Conservation (phyloP, 345 rosid genomes). For the Pugionium dolabratum region DNA sequence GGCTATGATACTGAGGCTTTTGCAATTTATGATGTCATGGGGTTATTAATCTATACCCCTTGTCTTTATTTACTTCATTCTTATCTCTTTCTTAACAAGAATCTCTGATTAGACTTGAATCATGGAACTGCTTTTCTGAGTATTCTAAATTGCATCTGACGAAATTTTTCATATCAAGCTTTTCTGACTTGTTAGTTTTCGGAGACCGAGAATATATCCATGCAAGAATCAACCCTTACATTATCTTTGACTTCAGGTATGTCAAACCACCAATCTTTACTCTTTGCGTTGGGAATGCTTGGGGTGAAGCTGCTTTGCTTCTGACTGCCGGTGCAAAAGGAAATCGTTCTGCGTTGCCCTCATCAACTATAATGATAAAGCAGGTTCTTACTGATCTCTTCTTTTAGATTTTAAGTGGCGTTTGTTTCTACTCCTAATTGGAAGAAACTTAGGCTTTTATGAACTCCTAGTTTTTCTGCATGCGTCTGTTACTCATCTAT, state of each 20-base stretch:
- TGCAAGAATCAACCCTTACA: constrained; percentile 18
- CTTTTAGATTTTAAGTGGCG: constrained; percentile 10
- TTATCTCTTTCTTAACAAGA: background rate
- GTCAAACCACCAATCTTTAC: constrained; percentile 89
- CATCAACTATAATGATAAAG: constrained; percentile 48
- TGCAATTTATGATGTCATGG: constrained; percentile 88
- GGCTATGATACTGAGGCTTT: constrained; percentile 93
- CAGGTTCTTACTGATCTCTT: constrained; percentile 36
- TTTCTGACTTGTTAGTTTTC: constrained; percentile 16
- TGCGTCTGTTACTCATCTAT: constrained; percentile 20
- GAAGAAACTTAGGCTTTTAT: constrained; percentile 6
- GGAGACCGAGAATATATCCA: background rate
- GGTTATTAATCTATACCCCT: constrained; percentile 46
- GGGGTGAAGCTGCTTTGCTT: constrained; percentile 98
- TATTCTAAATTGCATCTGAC: constrained; percentile 14
- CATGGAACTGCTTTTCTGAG: constrained; percentile 7
- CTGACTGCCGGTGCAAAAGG: constrained; percentile 49
- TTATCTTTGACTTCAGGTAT: constrained; percentile 50
- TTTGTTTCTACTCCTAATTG: background rate
- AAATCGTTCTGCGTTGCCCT: constrained; percentile 47
- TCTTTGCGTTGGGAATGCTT: constrained; percentile 94
- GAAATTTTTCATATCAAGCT: constrained; percentile 1
- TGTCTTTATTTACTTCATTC: constrained; percentile 15
- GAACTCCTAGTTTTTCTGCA: constrained; percentile 7
- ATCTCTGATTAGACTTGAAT: background rate